Base-by-base conservation (phyloP, 2,329 filamentous ascomycete genomes). In the Trichocomaceae sp. region DNA sequence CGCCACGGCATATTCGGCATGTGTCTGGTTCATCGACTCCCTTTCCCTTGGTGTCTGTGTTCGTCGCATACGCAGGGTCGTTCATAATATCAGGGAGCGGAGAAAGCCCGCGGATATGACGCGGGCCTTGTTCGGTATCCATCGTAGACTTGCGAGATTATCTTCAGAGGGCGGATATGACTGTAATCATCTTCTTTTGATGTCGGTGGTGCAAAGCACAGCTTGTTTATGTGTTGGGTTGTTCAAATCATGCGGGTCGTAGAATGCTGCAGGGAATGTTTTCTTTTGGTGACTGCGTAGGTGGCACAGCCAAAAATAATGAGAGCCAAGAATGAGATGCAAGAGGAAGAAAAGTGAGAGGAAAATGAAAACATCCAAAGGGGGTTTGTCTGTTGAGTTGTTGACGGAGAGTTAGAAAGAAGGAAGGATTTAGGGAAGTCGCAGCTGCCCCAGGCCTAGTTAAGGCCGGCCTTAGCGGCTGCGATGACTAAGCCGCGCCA, bases 1-100 rank as follows among this genome's bases (percentile, higher is more conserved):
- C 95, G 51, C 89, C 90, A 63, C 95, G 84, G 73, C 93, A 99
- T 77, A 99, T 99, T 58, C 93, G 86, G 77, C 93, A 99, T n/a
- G 90, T 95, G 67, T 95, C 88, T 55, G 80, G 79, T 53, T 87
- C 84, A 54, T 79, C 74, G 20, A 67, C 39, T 17, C 66, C 66
- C 56, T 64, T 72, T 33, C 68, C 67, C 59, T 71, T 72, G 46
- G 64, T 61, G 50, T 69, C 66, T 23, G 57, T 53, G 54, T 75
- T 75, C 17, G 71, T 72, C 58, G 72, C 75, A 61, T 75, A 79
- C 52, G 74, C 69, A 47, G 78, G 76, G 61, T 83, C 79, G 67
- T 82, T 82, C 80, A 82, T 83, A 61, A 82, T 61, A 60, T 83
- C 79, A 35, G 77, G 75, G 20, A 67, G 66, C 23, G 63, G 54